Percentiles rank a stretch among this genome's conserved stretches.
These are phyloP conservation scores for Cylindrotheca fusiformis DNA, from an alignment of 108 stramenopile genomes.

Conservation along the genomic window DNA sequence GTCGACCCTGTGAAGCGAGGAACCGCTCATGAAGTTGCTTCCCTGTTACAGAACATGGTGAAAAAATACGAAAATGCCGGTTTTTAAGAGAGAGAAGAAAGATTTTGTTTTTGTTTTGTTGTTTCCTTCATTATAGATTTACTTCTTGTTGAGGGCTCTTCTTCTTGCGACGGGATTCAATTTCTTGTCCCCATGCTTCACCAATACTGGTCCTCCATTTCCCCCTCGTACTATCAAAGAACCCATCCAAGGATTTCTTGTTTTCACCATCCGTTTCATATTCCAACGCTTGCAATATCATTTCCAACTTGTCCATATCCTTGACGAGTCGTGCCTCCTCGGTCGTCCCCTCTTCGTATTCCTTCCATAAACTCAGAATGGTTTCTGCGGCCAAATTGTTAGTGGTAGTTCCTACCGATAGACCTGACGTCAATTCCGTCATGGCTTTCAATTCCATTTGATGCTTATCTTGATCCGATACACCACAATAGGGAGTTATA, in stretches of 20 bases:
- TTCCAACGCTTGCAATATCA: constrained; percentile 82
- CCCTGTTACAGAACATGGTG: constrained; percentile 29
- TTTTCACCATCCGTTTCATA: constrained; percentile 63
- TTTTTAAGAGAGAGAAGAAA: not conserved
- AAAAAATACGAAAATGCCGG: not conserved
- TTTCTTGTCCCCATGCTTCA: constrained; percentile 58
- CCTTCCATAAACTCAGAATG: constrained; percentile 68
- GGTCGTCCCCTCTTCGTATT: constrained; percentile 70
- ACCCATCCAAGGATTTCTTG: constrained; percentile 36
- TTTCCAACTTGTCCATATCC: constrained; percentile 87
- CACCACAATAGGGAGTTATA: constrained; percentile 76
- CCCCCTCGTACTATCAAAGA: constrained; percentile 58
- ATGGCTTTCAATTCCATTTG: constrained; percentile 65
- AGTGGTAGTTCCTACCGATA: not conserved
- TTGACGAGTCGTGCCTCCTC: constrained; percentile 61
- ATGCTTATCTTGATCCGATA: constrained; percentile 55
- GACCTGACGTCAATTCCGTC: constrained; percentile 17
- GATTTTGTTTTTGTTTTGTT: not conserved
- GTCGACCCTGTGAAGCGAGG: constrained; percentile 60
- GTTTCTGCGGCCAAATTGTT: constrained; percentile 38
- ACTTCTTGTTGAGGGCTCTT: constrained; percentile 4
- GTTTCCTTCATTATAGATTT: not conserved
- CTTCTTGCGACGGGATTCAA: constrained; percentile 39
- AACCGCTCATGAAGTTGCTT: constrained; percentile 64
- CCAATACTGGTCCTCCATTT: constrained; percentile 66